Base-by-base conservation (phyloP, 345 rosid genomes). In the Eucalyptus melliodora region DNA sequence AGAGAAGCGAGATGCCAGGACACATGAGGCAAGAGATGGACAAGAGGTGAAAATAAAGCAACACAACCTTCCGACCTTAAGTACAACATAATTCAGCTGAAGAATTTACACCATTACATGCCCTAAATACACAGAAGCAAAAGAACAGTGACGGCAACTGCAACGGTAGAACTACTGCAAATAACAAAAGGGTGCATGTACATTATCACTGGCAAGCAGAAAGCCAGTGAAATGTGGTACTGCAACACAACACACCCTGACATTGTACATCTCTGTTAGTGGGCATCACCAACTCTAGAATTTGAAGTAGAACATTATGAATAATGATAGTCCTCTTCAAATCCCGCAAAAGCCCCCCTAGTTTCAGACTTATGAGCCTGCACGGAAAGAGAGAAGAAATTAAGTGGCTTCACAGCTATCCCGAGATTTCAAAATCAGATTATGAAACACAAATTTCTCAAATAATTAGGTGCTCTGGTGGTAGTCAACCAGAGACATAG, bases 351-450 rank as follows among this genome's bases (percentile, higher is more conserved):
- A 83, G 88, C 91, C 14, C 83, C 51, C 47, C 86, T 89, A 86
- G 90, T 92, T 93, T 89, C 93, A 77, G 98, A 93, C 91, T 91
- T 95, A 91, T 96, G 97, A 19, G 96, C 95, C 98, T 97, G 96
- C 90, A 42, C 19, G n/a, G 42, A 19, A 49, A 86, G 31, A 85
- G 21, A 30, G 31, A 69, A 4, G 88, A 92, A 24, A 86, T 65
- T 45, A 14, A 6, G 34, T 10, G 26, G 50, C 31, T 21, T 4
- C 59, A 47, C n/a, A 50, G 30, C 44, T 45, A 55, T 90, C 27
- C 27, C 10, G 11, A 42, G 50, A 80, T 6, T 50, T 69, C 49
- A 9, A 45, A 65, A 53, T 59, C 80, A 30, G 65, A 87, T 17
- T 27, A 65, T 65, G 51, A 42, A 30, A 37, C 53, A 50, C 23